Percentiles rank a stretch among this genome's conserved stretches.
phyloP scores from a whole-genome alignment of 768 basidiomycete species.

The Favolaschia claudopus region DNA sequence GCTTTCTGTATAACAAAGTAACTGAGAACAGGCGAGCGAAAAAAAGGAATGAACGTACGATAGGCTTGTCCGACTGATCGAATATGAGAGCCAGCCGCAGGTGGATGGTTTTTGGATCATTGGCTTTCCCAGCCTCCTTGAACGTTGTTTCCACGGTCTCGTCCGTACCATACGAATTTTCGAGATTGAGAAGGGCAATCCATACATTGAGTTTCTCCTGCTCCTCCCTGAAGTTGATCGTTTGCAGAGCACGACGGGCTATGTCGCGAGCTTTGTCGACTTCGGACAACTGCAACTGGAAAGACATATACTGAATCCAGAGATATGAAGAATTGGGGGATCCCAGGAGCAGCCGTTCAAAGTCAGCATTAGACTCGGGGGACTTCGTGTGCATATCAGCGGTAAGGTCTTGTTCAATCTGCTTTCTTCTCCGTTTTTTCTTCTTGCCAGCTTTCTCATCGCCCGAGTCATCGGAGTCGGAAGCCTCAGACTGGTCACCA shows the following conservation, averaged over 20 bases:
- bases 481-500: constrained; percentile 48
- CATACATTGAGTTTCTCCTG: constrained; percentile 96
- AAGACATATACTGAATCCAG: constrained; percentile 99
- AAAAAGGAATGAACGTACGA: constrained; percentile 54
- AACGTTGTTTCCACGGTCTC: constrained; percentile 81
- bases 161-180: constrained; percentile 91
- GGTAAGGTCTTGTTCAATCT: constrained; percentile 82
- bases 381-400: constrained; percentile 85
- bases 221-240: constrained; percentile 96
- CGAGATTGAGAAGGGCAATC: constrained; percentile 95
- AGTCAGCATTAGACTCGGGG: constrained; percentile 94
- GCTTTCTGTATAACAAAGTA: constrained; percentile 65
- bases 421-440: constrained; percentile 72
- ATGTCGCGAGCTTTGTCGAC: constrained; percentile 93
- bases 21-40: background rate
- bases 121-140: constrained; percentile 88
- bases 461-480: constrained; percentile 57
- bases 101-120: constrained; percentile 93
- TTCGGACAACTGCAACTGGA: constrained; percentile 96
- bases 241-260: constrained; percentile 81
- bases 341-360: constrained; percentile 90
- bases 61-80: constrained; percentile 81
- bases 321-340: constrained; percentile 97
- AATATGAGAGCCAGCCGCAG: constrained; percentile 86
- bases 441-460: constrained; percentile 58